Conservation (phyloP, 2,329 filamentous ascomycete genomes). For the Teratosphaeria gauchensis region DNA sequence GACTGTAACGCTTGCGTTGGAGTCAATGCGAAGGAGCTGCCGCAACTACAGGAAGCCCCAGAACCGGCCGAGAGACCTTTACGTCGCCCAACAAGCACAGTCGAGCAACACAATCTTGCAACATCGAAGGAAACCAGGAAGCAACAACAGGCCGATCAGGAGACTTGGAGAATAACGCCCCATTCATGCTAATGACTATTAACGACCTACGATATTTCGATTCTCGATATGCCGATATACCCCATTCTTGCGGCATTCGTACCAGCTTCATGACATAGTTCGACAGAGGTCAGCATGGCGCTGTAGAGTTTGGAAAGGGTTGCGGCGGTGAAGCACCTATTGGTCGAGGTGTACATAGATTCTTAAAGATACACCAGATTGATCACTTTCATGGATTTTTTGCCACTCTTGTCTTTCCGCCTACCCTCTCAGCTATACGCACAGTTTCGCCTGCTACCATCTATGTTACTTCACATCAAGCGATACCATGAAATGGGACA, state of each 20-base stretch:
- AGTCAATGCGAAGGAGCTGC: background rate
- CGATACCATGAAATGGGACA: too few relatives aligned
- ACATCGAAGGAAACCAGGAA: background rate
- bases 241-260: background rate
- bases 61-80: background rate
- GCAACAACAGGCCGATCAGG: background rate
- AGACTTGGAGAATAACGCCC: background rate
- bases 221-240: background rate
- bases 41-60: background rate
- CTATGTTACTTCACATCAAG: background rate
- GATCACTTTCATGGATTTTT: background rate
- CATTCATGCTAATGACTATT: background rate
- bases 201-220: background rate
- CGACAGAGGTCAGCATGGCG: background rate
- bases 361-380: background rate
- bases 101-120: background rate
- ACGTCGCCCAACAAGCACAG: background rate
- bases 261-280: background rate
- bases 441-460: background rate
- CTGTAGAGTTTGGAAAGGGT: background rate
- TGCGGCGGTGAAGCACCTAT: background rate
- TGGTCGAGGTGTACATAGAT: background rate
- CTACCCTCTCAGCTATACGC: background rate
- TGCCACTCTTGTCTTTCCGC: background rate
- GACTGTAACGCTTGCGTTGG: background rate